phyloP scores from a whole-genome alignment of 108 stramenopile species.

The Skeletonema menzelii region DNA sequence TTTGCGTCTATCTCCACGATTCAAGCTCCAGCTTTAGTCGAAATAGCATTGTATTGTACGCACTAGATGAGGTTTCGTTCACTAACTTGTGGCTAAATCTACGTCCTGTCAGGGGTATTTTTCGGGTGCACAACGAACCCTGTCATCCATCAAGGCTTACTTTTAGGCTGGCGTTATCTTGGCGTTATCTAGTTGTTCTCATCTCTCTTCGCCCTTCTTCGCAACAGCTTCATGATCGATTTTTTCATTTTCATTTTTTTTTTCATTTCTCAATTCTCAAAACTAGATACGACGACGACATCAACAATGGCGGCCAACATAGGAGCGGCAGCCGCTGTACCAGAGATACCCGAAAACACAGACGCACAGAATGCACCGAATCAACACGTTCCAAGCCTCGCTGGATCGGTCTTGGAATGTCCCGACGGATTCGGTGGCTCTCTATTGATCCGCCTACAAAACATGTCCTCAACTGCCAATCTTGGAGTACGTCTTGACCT shows the following conservation, averaged over 20 bases:
- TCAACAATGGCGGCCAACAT: background rate
- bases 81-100: too few species aligned
- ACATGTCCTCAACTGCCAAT: constrained; percentile 86
- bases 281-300: too few species aligned
- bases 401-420: constrained; percentile 82
- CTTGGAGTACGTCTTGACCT: constrained; percentile 91
- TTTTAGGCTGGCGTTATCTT: too few species aligned
- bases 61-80: too few species aligned
- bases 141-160: too few species aligned
- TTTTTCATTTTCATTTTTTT: background rate
- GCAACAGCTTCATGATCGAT: background rate
- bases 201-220: background rate
- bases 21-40: too few species aligned
- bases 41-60: too few species aligned
- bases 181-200: too few species aligned
- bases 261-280: background rate
- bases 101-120: too few species aligned
- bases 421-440: constrained; percentile 73
- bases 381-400: constrained; percentile 6
- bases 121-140: too few species aligned
- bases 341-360: background rate
- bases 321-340: background rate
- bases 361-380: background rate
- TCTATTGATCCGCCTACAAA: constrained; percentile 79
- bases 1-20: too few species aligned